Percentiles rank a stretch among this genome's conserved stretches.
Conservation (phyloP, 2,329 filamentous ascomycete genomes). For the Chrysoporthe puriensis region DNA sequence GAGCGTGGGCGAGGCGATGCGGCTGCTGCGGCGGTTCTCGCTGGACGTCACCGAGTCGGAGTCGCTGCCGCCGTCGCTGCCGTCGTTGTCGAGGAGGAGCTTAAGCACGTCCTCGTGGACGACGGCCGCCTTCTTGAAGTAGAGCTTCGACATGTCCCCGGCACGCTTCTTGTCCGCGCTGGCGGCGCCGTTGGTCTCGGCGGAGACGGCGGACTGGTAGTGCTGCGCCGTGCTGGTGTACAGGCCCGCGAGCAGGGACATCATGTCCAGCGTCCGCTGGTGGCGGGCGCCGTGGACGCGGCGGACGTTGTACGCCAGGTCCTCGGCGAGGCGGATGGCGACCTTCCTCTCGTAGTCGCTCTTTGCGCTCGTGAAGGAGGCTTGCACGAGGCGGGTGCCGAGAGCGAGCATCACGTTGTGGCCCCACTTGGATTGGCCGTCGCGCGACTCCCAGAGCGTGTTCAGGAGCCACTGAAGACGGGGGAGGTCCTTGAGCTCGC, state of each 20-base stretch:
- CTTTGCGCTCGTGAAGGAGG: constrained; percentile 5
- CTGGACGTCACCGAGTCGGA: background rate
- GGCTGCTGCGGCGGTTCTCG: background rate
- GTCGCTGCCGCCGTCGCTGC: background rate
- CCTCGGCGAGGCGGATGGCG: constrained; percentile 10
- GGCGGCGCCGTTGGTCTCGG: background rate
- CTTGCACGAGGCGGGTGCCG: constrained; percentile 10
- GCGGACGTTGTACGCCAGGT: constrained; percentile 17
- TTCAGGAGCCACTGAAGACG: constrained; percentile 14
- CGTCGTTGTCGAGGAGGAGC: constrained; percentile 7
- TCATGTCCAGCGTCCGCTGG: constrained; percentile 1
- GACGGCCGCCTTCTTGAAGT: constrained; percentile 13
- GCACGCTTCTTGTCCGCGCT: constrained; percentile 2
- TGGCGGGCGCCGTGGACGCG: constrained; percentile 8
- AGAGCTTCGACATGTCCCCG: constrained; percentile 6
- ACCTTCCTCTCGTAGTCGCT: constrained; percentile 5
- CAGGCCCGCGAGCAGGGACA: constrained; percentile 13
- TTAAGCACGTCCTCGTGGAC: constrained; percentile 17
- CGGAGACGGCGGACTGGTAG: background rate
- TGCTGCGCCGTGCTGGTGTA: constrained; percentile 12
- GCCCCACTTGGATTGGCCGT: constrained; percentile 8
- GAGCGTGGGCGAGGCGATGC: constrained; percentile 1
- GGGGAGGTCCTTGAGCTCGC: constrained; percentile 6
- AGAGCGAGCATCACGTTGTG: constrained; percentile 17
- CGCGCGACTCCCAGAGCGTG: constrained; percentile 10